phyloP scores from a whole-genome alignment of 2,329 filamentous ascomycete species.

The Nothophaeocryptopus gaeumannii region DNA sequence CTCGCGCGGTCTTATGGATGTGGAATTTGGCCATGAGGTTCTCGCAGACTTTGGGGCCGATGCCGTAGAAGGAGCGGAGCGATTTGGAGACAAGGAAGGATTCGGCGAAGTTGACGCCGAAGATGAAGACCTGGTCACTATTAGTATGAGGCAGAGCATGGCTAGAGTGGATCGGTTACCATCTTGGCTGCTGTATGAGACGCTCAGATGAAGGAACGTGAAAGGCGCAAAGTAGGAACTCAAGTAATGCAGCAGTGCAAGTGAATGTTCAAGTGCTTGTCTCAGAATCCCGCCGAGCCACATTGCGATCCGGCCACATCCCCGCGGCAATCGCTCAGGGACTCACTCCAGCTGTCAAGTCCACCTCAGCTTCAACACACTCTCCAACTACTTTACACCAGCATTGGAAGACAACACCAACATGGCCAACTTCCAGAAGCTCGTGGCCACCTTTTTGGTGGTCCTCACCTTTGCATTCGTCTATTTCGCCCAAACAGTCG shows the following conservation, averaged over 20 bases:
- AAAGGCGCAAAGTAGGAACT: too few species aligned
- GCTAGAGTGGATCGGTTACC: conserved; percentile 5
- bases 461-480: conserved; percentile 72
- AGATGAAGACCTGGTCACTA: conserved; percentile 57
- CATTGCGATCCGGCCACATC: not conserved
- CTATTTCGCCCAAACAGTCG: conserved; percentile 70
- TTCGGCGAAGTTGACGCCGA: conserved; percentile 83
- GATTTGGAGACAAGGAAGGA: conserved; percentile 66
- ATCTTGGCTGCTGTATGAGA: conserved; percentile 7
- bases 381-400: conserved; percentile 1
- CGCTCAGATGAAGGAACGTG: too few species aligned
- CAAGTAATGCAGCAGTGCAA: conserved; percentile 1
- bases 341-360: not conserved
- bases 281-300: conserved; percentile 2
- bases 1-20: conserved; percentile 78
- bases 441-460: conserved; percentile 70
- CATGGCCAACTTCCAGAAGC: conserved; percentile 73
- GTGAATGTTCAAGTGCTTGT: not conserved
- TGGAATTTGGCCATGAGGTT: conserved; percentile 83
- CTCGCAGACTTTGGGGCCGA: conserved; percentile 67
- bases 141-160: not conserved
- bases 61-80: conserved; percentile 81
- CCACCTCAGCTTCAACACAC: conserved; percentile 1
- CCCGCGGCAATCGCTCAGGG: conserved; percentile 6
- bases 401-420: conserved; percentile 35